Evolutionary conservation across 345 rosid genomes (phyloP).

Genomic region (Turnera subulata): DNA sequence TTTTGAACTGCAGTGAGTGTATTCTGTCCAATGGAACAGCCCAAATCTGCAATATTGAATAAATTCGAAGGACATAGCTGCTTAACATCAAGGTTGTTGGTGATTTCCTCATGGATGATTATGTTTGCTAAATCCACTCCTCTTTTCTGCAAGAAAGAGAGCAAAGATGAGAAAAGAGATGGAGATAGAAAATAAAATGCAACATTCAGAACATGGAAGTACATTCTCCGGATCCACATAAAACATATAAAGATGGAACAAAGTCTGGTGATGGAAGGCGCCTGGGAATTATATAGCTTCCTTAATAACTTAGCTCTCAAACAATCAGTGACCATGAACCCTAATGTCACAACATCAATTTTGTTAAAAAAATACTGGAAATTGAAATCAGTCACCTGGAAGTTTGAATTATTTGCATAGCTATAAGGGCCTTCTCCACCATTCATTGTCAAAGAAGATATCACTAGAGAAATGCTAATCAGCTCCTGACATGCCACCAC

Average conservation of each 20-base stretch:
- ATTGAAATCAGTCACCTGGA: background rate
- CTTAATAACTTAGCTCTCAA: too few species aligned
- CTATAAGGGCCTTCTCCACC: slow-evolving; percentile 2
- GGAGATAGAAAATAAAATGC: too few species aligned
- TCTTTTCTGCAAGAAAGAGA: background rate
- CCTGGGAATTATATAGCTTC: too few species aligned
- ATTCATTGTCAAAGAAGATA: background rate
- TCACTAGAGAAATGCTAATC: too few species aligned
- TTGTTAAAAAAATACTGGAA: too few species aligned
- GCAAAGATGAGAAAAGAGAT: background rate
- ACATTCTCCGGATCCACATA: too few species aligned
- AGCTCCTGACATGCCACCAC: too few species aligned
- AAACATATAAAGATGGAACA: too few species aligned
- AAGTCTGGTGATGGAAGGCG: too few species aligned
- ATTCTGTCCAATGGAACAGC: background rate
- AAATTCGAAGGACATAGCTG: background rate
- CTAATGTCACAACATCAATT: too few species aligned
- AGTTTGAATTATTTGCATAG: background rate
- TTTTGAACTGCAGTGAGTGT: background rate
- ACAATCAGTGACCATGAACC: too few species aligned
- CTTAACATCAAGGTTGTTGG: background rate
- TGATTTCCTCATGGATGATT: background rate
- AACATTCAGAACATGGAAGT: too few species aligned
- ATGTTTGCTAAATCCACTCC: background rate
- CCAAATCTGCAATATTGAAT: slow-evolving; percentile 4